A percentile compares a stretch with the other conserved stretches of the same genome.
Conservation (phyloP, 2,329 filamentous ascomycete genomes). For the Fusarium sarcochroum region DNA sequence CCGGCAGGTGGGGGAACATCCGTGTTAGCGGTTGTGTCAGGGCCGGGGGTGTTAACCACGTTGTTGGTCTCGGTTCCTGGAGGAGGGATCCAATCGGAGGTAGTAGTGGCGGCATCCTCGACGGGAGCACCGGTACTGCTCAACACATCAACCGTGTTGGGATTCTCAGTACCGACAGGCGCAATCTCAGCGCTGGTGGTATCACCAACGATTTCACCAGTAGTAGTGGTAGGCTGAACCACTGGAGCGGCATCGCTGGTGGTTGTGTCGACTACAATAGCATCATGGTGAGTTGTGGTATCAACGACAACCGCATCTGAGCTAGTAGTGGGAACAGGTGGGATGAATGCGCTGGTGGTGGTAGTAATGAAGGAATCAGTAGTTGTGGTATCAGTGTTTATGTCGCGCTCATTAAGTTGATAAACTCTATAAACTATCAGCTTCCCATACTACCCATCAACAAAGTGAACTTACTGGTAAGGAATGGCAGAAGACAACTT, state of each 20-base stretch:
- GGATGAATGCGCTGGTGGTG: not conserved
- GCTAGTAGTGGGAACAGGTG: not conserved
- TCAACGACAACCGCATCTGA: not conserved
- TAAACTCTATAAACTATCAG: constrained; percentile 2
- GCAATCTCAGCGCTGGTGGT: constrained; percentile 4
- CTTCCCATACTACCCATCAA: not conserved
- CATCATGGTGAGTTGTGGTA: not conserved
- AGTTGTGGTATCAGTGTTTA: constrained; percentile 5
- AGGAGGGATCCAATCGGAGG: constrained; percentile 8
- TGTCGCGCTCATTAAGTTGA: constrained; percentile 2
- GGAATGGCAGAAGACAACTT: constrained; percentile 22
- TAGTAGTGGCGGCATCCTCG: not conserved
- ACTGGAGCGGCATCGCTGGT: not conserved
- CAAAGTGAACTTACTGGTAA: constrained; percentile 3
- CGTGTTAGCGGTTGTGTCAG: not conserved
- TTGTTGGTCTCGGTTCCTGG: not conserved
- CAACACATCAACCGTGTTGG: not conserved
- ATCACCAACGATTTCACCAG: not conserved
- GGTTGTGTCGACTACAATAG: constrained; percentile 5
- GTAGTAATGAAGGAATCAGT: not conserved
- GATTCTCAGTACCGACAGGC: not conserved
- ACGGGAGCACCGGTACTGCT: not conserved
- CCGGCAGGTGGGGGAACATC: not conserved
- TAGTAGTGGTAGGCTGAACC: not conserved
- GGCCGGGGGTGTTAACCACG: not conserved